phyloP scores from a whole-genome alignment of 805 yeast genomes.

The Starmerella davenportii region DNA sequence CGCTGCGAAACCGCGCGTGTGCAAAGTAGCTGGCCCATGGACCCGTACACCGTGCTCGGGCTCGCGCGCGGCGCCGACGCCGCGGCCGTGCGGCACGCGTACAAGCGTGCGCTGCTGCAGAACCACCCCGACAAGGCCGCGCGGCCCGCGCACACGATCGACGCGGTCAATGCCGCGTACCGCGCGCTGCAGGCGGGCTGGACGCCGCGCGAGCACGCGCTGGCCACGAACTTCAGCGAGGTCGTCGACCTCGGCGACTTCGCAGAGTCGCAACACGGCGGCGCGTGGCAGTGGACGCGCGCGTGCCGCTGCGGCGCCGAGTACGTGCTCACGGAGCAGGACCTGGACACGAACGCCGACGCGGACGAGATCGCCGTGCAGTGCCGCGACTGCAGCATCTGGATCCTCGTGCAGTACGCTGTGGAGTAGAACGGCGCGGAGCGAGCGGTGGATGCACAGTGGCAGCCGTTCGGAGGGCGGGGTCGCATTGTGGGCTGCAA shows the following conservation, averaged over 20 bases:
- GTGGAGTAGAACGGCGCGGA: too few relatives aligned
- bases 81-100: constrained; percentile 40
- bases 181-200: constrained; percentile 16
- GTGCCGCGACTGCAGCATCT: constrained; percentile 67
- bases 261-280: constrained; percentile 19
- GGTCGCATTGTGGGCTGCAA: too few relatives aligned
- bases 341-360: constrained; percentile 37
- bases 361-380: constrained; percentile 56
- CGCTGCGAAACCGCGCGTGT: too few relatives aligned
- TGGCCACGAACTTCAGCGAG: constrained; percentile 35
- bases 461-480: too few relatives aligned
- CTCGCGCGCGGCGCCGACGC: constrained; percentile 24
- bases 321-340: constrained; percentile 42
- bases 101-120: constrained; percentile 37
- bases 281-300: constrained; percentile 18
- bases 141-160: constrained; percentile 19
- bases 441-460: not conserved
- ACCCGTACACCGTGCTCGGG: constrained; percentile 43
- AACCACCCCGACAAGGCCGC: constrained; percentile 63
- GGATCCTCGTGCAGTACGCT: constrained; percentile 55
- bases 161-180: constrained; percentile 48
- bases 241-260: constrained; percentile 36
- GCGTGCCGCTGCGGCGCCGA: constrained; percentile 28
- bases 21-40: not conserved
- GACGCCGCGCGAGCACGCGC: constrained; percentile 22